Conservation (phyloP, 257 asterid species). For the Paulownia fortunei region DNA sequence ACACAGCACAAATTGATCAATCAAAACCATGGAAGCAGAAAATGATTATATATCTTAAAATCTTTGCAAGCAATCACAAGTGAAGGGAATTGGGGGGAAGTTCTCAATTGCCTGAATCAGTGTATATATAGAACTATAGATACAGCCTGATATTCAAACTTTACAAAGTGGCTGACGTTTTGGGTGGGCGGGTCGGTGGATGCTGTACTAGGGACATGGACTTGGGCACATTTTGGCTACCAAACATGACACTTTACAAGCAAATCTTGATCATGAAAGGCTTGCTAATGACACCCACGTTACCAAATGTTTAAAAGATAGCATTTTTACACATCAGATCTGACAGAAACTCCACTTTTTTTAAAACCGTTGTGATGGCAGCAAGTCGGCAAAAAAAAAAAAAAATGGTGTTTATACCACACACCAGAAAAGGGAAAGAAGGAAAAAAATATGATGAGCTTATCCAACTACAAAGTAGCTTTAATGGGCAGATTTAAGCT, state of each 20-base stretch:
- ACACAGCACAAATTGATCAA: conserved; percentile 41
- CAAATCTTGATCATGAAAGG: conserved; percentile 29
- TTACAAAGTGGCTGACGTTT: conserved; percentile 32
- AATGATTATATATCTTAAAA: not conserved
- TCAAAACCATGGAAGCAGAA: conserved; percentile 13
- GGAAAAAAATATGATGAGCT: not conserved
- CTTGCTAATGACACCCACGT: conserved; percentile 25
- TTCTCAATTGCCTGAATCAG: conserved; percentile 1
- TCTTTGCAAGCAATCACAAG: not conserved
- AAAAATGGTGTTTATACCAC: not conserved
- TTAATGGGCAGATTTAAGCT: conserved; percentile 12
- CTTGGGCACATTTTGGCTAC: conserved; percentile 15
- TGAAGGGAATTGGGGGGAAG: conserved; percentile 34
- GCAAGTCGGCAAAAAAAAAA: conserved; percentile 14
- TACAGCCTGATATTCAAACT: not conserved
- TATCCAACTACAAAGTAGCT: conserved; percentile 34
- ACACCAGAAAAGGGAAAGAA: not conserved
- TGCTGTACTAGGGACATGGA: not conserved
- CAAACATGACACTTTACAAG: conserved; percentile 24
- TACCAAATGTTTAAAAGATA: conserved; percentile 16
- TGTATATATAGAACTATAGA: conserved; percentile 28
- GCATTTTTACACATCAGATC: conserved; percentile 41
- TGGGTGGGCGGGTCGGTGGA: conserved; percentile 26
- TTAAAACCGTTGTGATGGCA: conserved; percentile 30
- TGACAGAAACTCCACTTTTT: conserved; percentile 30